These are phyloP conservation scores for Senecio squalidus DNA, from an alignment of 140 eudicot species.

Conservation along the genomic window DNA sequence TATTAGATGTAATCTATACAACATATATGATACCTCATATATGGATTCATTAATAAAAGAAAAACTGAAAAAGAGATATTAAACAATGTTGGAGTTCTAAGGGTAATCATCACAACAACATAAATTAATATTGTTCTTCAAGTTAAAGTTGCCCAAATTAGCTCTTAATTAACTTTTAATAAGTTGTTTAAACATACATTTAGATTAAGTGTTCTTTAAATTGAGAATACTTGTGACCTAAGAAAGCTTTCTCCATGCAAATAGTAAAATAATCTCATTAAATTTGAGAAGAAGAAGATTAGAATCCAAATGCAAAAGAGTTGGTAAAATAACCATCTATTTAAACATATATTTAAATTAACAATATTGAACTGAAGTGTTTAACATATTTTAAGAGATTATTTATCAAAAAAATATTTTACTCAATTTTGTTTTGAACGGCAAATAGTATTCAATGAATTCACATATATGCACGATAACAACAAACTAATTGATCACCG, in stretches of 20 bases:
- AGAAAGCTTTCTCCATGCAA: conserved; percentile 5
- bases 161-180: conserved; percentile 5
- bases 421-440: too few relatives aligned
- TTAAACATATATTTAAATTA: background rate
- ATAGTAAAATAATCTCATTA: conserved; percentile 6
- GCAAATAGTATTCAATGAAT: too few relatives aligned
- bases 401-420: too few relatives aligned
- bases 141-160: conserved; percentile 1
- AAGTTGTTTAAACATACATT: background rate
- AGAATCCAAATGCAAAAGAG: conserved; percentile 8
- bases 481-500: too few relatives aligned
- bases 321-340: background rate
- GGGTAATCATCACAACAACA: background rate
- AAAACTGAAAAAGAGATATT: conserved; percentile 1
- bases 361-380: too few relatives aligned
- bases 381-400: too few relatives aligned
- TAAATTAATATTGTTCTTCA: conserved; percentile 4
- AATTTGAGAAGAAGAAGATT: conserved; percentile 8
- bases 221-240: conserved; percentile 18
- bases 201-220: conserved; percentile 8
- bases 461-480: too few relatives aligned
- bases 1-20: background rate
- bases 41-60: background rate
- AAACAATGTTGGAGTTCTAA: background rate
- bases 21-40: conserved; percentile 5